Base-by-base conservation (phyloP, 345 rosid genomes). In the Citrus maxima region DNA sequence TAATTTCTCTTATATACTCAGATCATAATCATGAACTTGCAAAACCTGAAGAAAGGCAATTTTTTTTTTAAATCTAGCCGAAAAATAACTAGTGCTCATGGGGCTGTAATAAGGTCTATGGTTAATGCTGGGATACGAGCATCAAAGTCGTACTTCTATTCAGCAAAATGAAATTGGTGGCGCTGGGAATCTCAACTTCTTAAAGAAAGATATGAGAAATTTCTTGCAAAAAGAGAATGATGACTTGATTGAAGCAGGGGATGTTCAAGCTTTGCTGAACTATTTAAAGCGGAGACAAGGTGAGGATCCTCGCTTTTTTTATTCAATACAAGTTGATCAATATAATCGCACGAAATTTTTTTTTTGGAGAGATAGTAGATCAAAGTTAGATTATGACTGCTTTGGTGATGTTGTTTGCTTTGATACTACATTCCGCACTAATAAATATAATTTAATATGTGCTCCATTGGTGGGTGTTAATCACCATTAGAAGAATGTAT, bases 1-100 rank as follows among this genome's bases (percentile, higher is more conserved):
- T 25, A 14, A 61, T 82, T 34, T 63, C 72, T 24, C 49, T 66
- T 34, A 73, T 82, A n/a, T 58, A n/a, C 25, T 27, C 55, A 8
- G 8, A 80, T 14, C 79, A 80, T 40, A 80, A 75, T 61, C 79
- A 80, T 61, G 67, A 42, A 54, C 70, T 80, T 56, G 74, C 77
- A 6, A 42, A 60, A 35, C 37, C 37, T 35, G 0, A 35, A 35
- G 1, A 1, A 35, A 35, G 37, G 1, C 7, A 35, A 6, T 0
- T 35, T 5, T 1, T 0, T 35, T 5, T 1, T 34, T 1, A 28
- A 32, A 32, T 32, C 7, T 35, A 0, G 7, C 1, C 7, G 0
- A 32, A 32, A 32, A 0, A 32, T 32, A 32, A 5, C 1, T 32
- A 4, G 0, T 35, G 37, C 37, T 35, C 37, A 35, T 35, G 7